Conservation (phyloP, 306 rosid species). For the Sicyos baderoa region DNA sequence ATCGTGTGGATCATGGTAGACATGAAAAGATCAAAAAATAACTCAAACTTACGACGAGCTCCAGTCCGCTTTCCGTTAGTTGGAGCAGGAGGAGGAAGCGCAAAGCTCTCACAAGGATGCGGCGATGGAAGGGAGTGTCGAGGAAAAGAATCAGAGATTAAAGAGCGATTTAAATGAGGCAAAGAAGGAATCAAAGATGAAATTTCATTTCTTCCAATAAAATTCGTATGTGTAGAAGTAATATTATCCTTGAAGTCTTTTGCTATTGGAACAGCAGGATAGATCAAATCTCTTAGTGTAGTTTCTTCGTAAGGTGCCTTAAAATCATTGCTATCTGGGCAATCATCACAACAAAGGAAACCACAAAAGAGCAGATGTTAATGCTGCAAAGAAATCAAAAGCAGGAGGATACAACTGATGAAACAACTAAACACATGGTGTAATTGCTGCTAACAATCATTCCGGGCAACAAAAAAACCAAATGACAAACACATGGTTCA, state of each 20-base stretch:
- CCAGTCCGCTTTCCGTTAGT: conserved; percentile 57
- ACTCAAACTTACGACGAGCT: conserved; percentile 75
- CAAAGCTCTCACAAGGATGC: conserved; percentile 56
- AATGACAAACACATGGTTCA: background rate
- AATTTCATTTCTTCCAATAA: conserved; percentile 22
- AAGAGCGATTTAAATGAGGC: conserved; percentile 24
- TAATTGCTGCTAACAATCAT: background rate
- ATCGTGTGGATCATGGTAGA: background rate
- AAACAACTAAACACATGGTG: background rate
- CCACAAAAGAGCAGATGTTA: conserved; percentile 24
- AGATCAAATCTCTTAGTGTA: conserved; percentile 23
- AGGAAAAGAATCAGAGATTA: conserved; percentile 21
- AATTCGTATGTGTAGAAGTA: conserved; percentile 30
- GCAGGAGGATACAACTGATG: background rate
- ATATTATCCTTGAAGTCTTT: conserved; percentile 29
- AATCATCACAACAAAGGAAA: conserved; percentile 30
- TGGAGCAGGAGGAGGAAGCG: conserved; percentile 87
- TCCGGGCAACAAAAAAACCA: background rate
- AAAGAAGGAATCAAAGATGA: conserved; percentile 24
- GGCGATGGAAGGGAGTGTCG: conserved; percentile 28
- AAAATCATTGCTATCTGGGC: conserved; percentile 41
- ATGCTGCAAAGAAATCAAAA: conserved; percentile 22
- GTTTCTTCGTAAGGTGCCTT: conserved; percentile 26
- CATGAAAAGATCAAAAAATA: conserved; percentile 8
- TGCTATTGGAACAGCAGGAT: conserved; percentile 26